Evolutionary conservation across 176 grass and related monocot species (phyloP), one percentile per base, ranked within the genome.

Genomic region (Ampelocalamus luodianensis): DNA sequence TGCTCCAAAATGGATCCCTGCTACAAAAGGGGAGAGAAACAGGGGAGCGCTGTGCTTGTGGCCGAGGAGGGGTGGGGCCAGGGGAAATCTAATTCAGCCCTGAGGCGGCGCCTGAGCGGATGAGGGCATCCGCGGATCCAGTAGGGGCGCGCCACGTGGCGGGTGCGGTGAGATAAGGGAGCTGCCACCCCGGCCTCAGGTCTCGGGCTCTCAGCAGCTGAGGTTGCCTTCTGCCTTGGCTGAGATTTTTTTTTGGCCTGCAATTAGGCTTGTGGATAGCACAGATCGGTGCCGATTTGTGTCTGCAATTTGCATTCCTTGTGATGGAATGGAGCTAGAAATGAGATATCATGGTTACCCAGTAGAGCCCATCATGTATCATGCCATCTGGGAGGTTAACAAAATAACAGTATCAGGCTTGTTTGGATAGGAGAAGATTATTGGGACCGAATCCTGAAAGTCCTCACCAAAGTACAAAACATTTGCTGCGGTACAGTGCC

Each of bases 61-160:
- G 82, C 79, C 20, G 59, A 12, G 67, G 27, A 44, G 49, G 53
- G 8, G 45, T 82, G 89, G 91, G 81, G 22, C 65, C 89, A 50
- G 20, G 77, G 77, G 89, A 84, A 97, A 97, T 97, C 94, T 92
- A 77, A 84, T 78, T 89, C 79, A 22, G 85, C 7, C 65, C 72
- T 60, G 64, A 83, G 85, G 81, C 61, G 90, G 77, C 79, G 26
- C 23, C 82, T 61, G 32, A 51, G 68, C 69, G 85, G 91, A 94
- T 91, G 70, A 92, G 87, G 71, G 83, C 85, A 97, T 91, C 91
- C 74, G 66, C 78, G 79, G 51, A 80, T 74, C 94, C 91, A 94
- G 79, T 97, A 76, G 63, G 53, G 78, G 51, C 7, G 26, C 66
- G 89, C 90, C 91, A 80, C 63, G 78, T 97, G 89, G 87, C 85